Conservation (phyloP, 2,329 filamentous ascomycete genomes). For the Aspergillus sp. region DNA sequence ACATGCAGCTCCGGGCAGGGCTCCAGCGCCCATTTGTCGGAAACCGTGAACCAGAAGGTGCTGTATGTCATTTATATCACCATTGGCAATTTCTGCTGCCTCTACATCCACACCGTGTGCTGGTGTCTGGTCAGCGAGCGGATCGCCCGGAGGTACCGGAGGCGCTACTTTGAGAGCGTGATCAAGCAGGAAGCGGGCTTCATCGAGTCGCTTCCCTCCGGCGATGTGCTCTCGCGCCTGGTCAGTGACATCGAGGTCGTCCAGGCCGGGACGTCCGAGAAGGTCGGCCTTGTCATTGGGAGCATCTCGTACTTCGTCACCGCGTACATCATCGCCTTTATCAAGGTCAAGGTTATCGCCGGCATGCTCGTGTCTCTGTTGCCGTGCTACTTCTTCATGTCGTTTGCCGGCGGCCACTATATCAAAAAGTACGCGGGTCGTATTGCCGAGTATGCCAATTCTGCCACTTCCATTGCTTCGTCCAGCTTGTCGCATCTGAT, state of each 20-base stretch:
- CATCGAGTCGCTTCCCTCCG: conserved; percentile 53
- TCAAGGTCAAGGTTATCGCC: conserved; percentile 53
- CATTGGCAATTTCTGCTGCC: conserved; percentile 52
- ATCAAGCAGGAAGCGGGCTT: conserved; percentile 55
- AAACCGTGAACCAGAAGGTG: conserved; percentile 39
- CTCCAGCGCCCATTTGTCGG: conserved; percentile 6
- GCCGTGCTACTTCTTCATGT: conserved; percentile 53
- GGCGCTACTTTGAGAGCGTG: conserved; percentile 49
- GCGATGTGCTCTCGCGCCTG: conserved; percentile 54
- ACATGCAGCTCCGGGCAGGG: conserved; percentile 13
- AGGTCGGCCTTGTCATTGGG: conserved; percentile 56
- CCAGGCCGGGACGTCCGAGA: conserved; percentile 59
- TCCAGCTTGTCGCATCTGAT: conserved; percentile 51
- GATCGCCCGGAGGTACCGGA: conserved; percentile 52
- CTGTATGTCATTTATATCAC: conserved; percentile 54
- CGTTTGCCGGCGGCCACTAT: conserved; percentile 45
- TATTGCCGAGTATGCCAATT: conserved; percentile 44
- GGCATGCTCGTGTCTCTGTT: conserved; percentile 55
- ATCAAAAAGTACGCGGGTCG: conserved; percentile 39
- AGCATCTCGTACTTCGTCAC: conserved; percentile 57
- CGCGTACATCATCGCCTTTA: conserved; percentile 57
- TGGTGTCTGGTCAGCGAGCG: conserved; percentile 57
- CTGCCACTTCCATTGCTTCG: conserved; percentile 53
- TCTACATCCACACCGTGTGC: conserved; percentile 55
- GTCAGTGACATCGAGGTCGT: conserved; percentile 57